Evolutionary conservation across 352 stramenopile species (phyloP), one percentile per base, ranked within the genome.

Genomic region (Phytopythium chamaehyphon): DNA sequence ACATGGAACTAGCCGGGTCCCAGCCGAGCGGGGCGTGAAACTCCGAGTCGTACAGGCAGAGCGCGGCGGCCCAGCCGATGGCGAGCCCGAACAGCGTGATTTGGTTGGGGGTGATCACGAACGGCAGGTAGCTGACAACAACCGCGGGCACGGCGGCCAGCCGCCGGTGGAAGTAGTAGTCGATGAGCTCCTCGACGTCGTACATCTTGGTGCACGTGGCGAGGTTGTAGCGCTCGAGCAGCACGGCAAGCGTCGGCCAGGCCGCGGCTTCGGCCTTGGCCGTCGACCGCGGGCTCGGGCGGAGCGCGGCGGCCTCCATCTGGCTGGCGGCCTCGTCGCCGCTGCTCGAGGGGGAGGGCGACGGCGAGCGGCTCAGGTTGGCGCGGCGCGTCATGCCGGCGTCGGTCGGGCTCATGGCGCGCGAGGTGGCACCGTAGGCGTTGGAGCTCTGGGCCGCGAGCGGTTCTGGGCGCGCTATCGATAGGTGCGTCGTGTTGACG

Each of bases 201-300:
- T 90, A 93, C 82, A 93, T 90, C 62, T 93, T 93, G 45, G 79
- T 90, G 38, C 62, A 77, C 40, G 73, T 86, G 26, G 82, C 82
- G 40, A 70, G 76, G 42, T 83, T 55, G 61, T 93, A 93, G 22
- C 82, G 76, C 47, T 91, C 65, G 31, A 85, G 35, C 22, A 90
- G 46, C 21, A 19, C 18, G 9, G 60, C 64, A 61, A 83, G 59
- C 40, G 47, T 53, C 31, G 47, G 47, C 47, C 47, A 53, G 12
- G 47, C 19, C 40, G 64, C 38, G 15, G 55, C 53, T 23, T 54
- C 55, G 21, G 55, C 49, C 31, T 55, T 49, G 38, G 33, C 10
- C 28, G 9, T 26, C n/a, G 40, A n/a, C 15, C 52, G 46, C 56
- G 52, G 56, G 42, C 22, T 21, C 53, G 51, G 57, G 47, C 6